Percentiles rank a stretch among this genome's conserved stretches.
Conservation (phyloP, 164 flowering plant species). For the Paratinospora sagittata region DNA sequence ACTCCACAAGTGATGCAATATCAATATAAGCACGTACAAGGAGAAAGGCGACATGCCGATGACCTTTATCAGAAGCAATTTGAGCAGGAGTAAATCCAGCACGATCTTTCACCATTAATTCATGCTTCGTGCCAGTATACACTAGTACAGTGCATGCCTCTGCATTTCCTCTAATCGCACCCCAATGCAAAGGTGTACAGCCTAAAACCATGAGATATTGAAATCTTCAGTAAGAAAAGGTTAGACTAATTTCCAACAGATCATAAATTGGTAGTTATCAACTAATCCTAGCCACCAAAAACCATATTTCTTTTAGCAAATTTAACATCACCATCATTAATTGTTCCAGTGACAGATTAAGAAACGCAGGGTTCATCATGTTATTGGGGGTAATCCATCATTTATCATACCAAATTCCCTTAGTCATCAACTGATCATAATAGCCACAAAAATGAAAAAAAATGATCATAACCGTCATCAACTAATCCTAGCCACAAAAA, state of each 20-base stretch:
- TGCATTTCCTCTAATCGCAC: slow-evolving; percentile 71
- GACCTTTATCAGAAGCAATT: slow-evolving; percentile 94
- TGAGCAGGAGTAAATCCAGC: slow-evolving; percentile 79
- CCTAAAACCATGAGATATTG: slow-evolving; percentile 36
- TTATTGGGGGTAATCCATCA: too few species aligned
- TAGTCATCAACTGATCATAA: too few species aligned
- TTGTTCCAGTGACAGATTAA: too few species aligned
- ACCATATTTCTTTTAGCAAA: too few species aligned
- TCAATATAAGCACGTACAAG: slow-evolving; percentile 60
- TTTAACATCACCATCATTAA: too few species aligned
- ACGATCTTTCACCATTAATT: slow-evolving; percentile 68
- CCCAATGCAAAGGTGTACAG: slow-evolving; percentile 97
- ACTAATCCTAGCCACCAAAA: too few species aligned
- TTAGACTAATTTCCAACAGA: background rate
- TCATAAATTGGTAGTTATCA: too few species aligned
- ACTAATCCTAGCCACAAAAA: too few species aligned
- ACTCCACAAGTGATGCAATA: background rate
- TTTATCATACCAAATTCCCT: too few species aligned
- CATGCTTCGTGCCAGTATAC: slow-evolving; percentile 75
- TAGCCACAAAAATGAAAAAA: too few species aligned
- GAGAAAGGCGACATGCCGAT: slow-evolving; percentile 71
- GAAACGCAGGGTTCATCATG: too few species aligned
- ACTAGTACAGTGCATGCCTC: slow-evolving; percentile 87
- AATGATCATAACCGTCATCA: too few species aligned
- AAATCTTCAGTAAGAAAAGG: slow-evolving; percentile 8